Percentiles rank a stretch among this genome's conserved stretches.
Conservation (phyloP, 768 basidiomycete genomes). For the Lactarius hengduanensis region DNA sequence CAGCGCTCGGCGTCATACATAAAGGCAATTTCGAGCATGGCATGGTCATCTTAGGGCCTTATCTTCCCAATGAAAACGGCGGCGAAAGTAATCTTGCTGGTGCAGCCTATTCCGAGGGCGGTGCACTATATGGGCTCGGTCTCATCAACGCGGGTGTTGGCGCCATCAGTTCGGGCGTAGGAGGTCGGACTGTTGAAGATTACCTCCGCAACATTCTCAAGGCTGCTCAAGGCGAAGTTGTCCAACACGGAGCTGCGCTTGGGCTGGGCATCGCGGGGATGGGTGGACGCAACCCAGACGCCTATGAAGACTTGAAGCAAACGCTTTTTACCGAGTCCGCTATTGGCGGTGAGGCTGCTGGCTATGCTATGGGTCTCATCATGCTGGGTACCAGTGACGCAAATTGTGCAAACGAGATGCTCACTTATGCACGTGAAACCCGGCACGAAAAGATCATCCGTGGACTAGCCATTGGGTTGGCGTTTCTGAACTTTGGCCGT, state of each 20-base stretch:
- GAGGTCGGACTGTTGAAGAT: constrained; percentile 59
- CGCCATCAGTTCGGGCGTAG: constrained; percentile 32
- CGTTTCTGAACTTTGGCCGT: constrained; percentile 88
- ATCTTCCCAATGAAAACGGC: constrained; percentile 74
- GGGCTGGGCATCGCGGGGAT: constrained; percentile 96
- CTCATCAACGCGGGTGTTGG: constrained; percentile 93
- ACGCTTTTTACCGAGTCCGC: constrained; percentile 93
- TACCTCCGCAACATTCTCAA: constrained; percentile 82
- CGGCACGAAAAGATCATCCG: constrained; percentile 99
- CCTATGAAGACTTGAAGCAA: constrained; percentile 89
- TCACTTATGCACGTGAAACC: constrained; percentile 93
- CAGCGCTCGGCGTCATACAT: constrained; percentile 95
- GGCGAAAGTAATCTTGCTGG: constrained; percentile 75
- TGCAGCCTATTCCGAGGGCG: constrained; percentile 90
- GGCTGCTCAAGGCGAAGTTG: constrained; percentile 74
- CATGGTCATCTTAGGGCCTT: constrained; percentile 88
- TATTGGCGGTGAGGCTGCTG: constrained; percentile 92
- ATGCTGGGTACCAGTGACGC: constrained; percentile 93
- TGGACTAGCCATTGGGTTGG: constrained; percentile 88
- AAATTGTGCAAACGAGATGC: constrained; percentile 87
- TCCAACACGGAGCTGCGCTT: constrained; percentile 95
- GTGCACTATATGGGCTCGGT: constrained; percentile 92
- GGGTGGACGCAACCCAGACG: constrained; percentile 84
- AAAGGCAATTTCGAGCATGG: constrained; percentile 95
- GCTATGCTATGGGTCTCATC: constrained; percentile 96